These are phyloP conservation scores for Elongisporangium anandrum DNA, from an alignment of 352 stramenopile species.

Conservation along the genomic window DNA sequence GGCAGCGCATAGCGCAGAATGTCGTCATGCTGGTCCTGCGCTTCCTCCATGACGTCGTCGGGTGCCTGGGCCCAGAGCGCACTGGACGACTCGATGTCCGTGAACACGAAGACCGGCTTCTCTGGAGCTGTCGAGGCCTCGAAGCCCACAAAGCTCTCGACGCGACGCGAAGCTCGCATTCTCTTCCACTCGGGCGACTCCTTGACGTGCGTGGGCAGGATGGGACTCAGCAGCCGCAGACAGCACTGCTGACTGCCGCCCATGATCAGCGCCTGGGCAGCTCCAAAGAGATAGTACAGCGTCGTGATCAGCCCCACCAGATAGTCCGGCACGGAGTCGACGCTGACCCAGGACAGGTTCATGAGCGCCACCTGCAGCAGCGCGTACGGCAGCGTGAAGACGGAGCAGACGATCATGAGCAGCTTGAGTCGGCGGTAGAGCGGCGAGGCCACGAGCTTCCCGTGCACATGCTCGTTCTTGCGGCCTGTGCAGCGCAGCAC, in stretches of 20 bases:
- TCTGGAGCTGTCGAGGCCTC: slow-evolving; percentile 22
- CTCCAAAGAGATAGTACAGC: slow-evolving; percentile 65
- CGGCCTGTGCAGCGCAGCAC: slow-evolving; percentile 38
- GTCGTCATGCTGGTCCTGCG: slow-evolving; percentile 61
- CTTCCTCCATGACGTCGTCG: slow-evolving; percentile 50
- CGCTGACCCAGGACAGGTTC: slow-evolving; percentile 25
- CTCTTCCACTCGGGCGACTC: slow-evolving; percentile 48
- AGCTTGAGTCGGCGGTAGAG: slow-evolving; percentile 66
- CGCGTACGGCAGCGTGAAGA: slow-evolving; percentile 71
- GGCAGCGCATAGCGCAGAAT: slow-evolving; percentile 43
- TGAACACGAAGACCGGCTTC: slow-evolving; percentile 68
- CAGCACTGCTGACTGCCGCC: slow-evolving; percentile 61
- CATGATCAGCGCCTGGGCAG: slow-evolving; percentile 60
- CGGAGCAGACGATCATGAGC: slow-evolving; percentile 50
- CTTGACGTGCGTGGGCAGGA: slow-evolving; percentile 47
- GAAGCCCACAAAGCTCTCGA: slow-evolving; percentile 24
- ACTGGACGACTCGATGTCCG: slow-evolving; percentile 76
- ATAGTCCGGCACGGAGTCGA: slow-evolving; percentile 52
- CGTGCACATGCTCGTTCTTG: slow-evolving; percentile 70
- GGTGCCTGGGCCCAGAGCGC: slow-evolving; percentile 56
- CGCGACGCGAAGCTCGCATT: slow-evolving; percentile 13
- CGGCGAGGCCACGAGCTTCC: slow-evolving; percentile 58
- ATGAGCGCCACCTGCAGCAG: slow-evolving; percentile 44
- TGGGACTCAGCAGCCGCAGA: slow-evolving; percentile 39
- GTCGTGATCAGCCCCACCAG: slow-evolving; percentile 48